Conservation (phyloP, 2,329 filamentous ascomycete genomes). For the Phyllosticta citrichinensis region DNA sequence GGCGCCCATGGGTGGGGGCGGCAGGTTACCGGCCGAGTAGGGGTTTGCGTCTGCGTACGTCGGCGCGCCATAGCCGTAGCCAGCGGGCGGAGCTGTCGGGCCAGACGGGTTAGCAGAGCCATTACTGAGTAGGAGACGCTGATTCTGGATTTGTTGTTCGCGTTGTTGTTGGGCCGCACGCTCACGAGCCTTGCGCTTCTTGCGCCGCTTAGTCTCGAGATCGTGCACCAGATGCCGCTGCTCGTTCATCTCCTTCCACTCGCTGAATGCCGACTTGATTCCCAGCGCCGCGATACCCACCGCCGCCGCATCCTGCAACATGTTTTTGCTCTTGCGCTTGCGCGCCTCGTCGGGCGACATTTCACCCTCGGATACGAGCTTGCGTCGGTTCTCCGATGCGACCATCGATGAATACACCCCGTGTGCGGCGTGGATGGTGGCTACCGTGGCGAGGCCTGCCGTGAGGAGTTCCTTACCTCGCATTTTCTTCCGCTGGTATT, state of each 20-base stretch:
- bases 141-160: constrained; percentile 34
- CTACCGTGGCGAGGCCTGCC: constrained; percentile 55
- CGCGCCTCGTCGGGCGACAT: constrained; percentile 53
- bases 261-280: constrained; percentile 54
- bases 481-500: constrained; percentile 52
- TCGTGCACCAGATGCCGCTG: constrained; percentile 47
- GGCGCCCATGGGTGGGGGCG: constrained; percentile 30
- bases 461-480: constrained; percentile 57
- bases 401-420: constrained; percentile 54
- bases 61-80: constrained; percentile 27
- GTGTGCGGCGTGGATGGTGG: constrained; percentile 60
- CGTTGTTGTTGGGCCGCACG: constrained; percentile 25
- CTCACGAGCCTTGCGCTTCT: constrained; percentile 35
- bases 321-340: constrained; percentile 53
- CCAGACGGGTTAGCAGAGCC: constrained; percentile 27
- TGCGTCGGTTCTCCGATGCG: constrained; percentile 50
- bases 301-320: constrained; percentile 54
- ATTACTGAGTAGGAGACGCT: constrained; percentile 12
- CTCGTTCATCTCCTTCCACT: constrained; percentile 59
- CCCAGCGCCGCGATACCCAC: constrained; percentile 57
- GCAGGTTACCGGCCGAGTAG: constrained; percentile 27
- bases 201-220: constrained; percentile 40
- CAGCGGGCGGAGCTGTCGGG: constrained; percentile 19
- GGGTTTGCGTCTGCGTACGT: constrained; percentile 38
- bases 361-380: constrained; percentile 51